Evolutionary conservation across 257 asterid species (phyloP), one percentile per base, ranked within the genome.

Genomic region (Penstemon davidsonii): DNA sequence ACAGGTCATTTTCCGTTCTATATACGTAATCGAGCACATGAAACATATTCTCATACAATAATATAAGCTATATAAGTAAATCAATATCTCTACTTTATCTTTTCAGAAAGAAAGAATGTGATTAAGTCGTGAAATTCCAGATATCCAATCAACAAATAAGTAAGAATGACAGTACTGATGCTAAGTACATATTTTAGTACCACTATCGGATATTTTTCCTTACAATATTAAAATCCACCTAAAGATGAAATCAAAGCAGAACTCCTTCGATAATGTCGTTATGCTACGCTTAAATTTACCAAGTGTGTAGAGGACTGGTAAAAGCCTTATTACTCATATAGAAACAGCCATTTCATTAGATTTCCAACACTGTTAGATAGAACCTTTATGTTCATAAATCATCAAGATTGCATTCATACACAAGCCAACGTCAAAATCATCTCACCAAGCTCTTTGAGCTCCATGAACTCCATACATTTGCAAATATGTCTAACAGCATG

Each of bases 81-180:
- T 70, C 7, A 55, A 42, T 55, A 60, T 55, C 49, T 7, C 52
- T 64, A 8, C 37, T 7, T 4, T 33, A 15, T 42, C 49, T 42
- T 60, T 37, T 8, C 11, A 45, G 38, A 42, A 62, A 68, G 62
- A 61, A 62, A 1, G 33, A 74, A 45, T 41, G 19, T 11, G 50
- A 57, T 58, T 43, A 62, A 63, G 59, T 43, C 5, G 13, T 72
- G 44, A 64, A 72, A 62, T 46, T 64, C 59, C 72, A 41, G 54
- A 41, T 66, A 56, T n/a, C 63, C 56, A 51, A 40, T 39, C 64
- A 52, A 60, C 53, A 68, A 59, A 60, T 46, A 62, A 59, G 54
- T 57, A 47, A 50, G 47, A 44, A 63, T 44, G 5, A 12, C 15
- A 49, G 44, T 6, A 50, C 51, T 13, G 12, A 54, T n/a, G 11